Evolutionary conservation across 2,329 filamentous ascomycete species (phyloP).

Genomic region (Berkeleyomyces rouxiae): DNA sequence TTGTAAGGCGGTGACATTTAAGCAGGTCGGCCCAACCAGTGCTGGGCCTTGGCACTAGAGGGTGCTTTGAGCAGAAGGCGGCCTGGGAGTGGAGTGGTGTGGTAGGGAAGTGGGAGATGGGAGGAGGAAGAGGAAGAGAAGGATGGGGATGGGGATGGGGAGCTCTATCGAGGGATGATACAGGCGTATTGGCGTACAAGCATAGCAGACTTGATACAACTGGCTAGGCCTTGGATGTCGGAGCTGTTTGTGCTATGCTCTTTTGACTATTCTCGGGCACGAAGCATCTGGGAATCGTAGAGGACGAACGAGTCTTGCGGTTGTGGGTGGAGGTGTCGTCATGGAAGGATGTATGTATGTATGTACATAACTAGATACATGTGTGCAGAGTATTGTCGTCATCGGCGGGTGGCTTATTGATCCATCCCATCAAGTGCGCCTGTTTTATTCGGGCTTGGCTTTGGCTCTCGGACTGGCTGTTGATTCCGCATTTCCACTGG

Average conservation of each 20-base stretch:
- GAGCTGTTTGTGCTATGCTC: too few species aligned
- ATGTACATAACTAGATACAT: too few species aligned
- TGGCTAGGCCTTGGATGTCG: too few species aligned
- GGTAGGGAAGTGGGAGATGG: neutral
- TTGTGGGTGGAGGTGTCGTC: neutral
- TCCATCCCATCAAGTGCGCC: neutral
- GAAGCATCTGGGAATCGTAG: too few species aligned
- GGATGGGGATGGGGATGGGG: neutral
- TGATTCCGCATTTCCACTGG: neutral
- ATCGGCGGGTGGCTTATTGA: neutral
- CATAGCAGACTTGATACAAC: too few species aligned
- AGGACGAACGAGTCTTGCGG: neutral
- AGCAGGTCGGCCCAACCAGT: neutral
- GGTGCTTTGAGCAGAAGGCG: neutral
- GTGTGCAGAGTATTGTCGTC: too few species aligned
- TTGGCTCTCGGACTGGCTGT: neutral
- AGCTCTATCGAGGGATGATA: neutral
- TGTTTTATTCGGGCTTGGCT: neutral
- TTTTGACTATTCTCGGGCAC: too few species aligned
- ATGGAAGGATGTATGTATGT: too few species aligned
- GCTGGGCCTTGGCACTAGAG: neutral
- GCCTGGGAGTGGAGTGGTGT: neutral
- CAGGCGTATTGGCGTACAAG: too few species aligned
- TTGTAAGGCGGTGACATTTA: neutral
- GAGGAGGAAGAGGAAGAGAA: neutral